These are phyloP conservation scores for Ceratobasidium sp. DNA, from an alignment of 1,284 basidiomycete genomes.

Conservation along the genomic window DNA sequence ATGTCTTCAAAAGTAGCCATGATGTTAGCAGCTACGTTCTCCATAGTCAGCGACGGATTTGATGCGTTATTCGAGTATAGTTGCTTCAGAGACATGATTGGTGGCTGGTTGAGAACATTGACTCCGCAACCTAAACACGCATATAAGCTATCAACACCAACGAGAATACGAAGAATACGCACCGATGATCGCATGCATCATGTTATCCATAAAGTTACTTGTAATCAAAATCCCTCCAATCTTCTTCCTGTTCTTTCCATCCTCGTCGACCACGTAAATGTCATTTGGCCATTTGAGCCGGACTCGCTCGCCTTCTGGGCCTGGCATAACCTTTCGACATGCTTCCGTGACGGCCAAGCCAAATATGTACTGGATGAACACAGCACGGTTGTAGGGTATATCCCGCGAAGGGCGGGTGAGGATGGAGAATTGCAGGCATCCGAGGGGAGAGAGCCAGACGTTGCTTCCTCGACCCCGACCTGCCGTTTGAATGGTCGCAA, in stretches of 20 bases:
- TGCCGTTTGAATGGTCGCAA: conserved; percentile 87
- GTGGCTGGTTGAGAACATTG: conserved; percentile 84
- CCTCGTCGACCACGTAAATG: conserved; percentile 72
- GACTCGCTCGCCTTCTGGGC: conserved; percentile 62
- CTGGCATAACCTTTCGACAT: conserved; percentile 64
- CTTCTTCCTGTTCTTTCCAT: conserved; percentile 64
- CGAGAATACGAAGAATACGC: conserved; percentile 44
- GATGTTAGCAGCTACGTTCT: conserved; percentile 77
- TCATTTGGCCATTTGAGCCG: conserved; percentile 99
- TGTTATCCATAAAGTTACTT: conserved; percentile 74
- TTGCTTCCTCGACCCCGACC: conserved; percentile 91
- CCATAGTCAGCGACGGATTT: conserved; percentile 63
- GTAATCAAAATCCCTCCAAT: conserved; percentile 92
- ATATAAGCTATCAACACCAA: conserved; percentile 13
- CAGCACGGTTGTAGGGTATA: conserved; percentile 65
- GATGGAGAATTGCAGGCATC: conserved; percentile 88
- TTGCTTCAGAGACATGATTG: conserved; percentile 83
- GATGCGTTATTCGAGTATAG: conserved; percentile 54
- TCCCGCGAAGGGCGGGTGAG: conserved; percentile 60
- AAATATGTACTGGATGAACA: conserved; percentile 96
- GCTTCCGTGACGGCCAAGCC: conserved; percentile 90
- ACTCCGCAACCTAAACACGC: conserved; percentile 79
- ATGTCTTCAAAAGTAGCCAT: conserved; percentile 79
- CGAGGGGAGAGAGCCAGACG: conserved; percentile 90
- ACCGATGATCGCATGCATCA: conserved; percentile 83